phyloP scores from a whole-genome alignment of 345 rosid genomes.

The Salix brachista region DNA sequence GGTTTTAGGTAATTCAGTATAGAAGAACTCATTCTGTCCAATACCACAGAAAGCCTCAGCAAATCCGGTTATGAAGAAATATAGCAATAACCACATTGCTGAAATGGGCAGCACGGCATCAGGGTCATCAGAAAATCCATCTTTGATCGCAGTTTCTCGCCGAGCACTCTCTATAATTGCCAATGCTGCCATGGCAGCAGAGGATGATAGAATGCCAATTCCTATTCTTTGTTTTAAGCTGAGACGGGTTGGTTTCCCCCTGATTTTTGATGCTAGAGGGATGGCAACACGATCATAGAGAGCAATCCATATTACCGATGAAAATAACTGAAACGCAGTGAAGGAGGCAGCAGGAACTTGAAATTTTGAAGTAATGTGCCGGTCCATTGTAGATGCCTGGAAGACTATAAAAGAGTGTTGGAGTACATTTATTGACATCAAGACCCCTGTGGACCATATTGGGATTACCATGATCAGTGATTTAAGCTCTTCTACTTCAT shows the following conservation, averaged over 20 bases:
- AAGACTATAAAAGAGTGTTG: slow-evolving; percentile 59
- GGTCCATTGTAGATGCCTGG: slow-evolving; percentile 53
- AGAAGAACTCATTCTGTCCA: too few relatives aligned
- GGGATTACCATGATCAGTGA: slow-evolving; percentile 62
- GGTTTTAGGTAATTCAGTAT: too few relatives aligned
- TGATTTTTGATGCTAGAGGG: slow-evolving; percentile 20
- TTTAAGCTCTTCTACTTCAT: slow-evolving; percentile 84
- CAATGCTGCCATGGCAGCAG: slow-evolving; percentile 21
- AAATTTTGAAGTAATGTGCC: slow-evolving; percentile 37
- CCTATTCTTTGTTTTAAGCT: slow-evolving; percentile 33
- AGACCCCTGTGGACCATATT: slow-evolving; percentile 64
- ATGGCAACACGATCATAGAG: slow-evolving; percentile 35
- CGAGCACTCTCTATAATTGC: slow-evolving; percentile 40
- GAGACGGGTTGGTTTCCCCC: too few relatives aligned
- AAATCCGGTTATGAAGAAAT: slow-evolving; percentile 31
- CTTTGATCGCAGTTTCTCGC: slow-evolving; percentile 14
- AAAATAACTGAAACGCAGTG: slow-evolving; percentile 24
- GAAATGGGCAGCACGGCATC: slow-evolving; percentile 31
- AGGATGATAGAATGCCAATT: slow-evolving; percentile 24
- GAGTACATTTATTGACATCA: slow-evolving; percentile 53
- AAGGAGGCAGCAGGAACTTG: slow-evolving; percentile 49
- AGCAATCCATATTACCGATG: slow-evolving; percentile 28
- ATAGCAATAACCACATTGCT: slow-evolving; percentile 41
- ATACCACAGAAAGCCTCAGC: slow-evolving; percentile 19
- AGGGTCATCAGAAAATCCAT: slow-evolving; percentile 23